These are phyloP conservation scores for Lecanicillium sp. DNA, from an alignment of 2,329 filamentous ascomycete genomes.

Conservation along the genomic window DNA sequence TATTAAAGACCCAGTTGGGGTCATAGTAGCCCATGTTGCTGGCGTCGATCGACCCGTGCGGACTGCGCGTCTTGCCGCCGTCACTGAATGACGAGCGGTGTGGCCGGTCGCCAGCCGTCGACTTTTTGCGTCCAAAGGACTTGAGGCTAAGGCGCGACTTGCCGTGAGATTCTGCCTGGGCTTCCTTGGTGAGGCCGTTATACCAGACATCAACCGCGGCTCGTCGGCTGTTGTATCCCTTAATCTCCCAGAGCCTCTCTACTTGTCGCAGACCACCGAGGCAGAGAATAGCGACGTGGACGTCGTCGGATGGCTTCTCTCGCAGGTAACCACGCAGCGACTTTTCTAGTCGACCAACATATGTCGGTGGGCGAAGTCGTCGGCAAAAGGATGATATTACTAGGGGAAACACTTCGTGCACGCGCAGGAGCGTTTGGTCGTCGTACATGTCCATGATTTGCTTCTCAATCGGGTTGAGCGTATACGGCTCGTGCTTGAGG, in stretches of 20 bases:
- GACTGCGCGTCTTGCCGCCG: slow-evolving; percentile 17
- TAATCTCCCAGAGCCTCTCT: slow-evolving; percentile 58
- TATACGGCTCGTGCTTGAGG: slow-evolving; percentile 45
- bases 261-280: slow-evolving; percentile 56
- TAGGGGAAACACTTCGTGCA: slow-evolving; percentile 58
- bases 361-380: slow-evolving; percentile 54
- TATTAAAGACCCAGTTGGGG: slow-evolving; percentile 44
- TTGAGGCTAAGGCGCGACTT: slow-evolving; percentile 47
- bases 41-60: slow-evolving; percentile 22
- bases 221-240: slow-evolving; percentile 54
- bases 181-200: slow-evolving; percentile 39
- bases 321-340: slow-evolving; percentile 56
- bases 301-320: slow-evolving; percentile 54
- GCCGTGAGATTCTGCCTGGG: slow-evolving; percentile 27
- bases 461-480: slow-evolving; percentile 53
- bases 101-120: slow-evolving; percentile 23
- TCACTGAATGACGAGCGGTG: slow-evolving; percentile 16
- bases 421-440: slow-evolving; percentile 51
- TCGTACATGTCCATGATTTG: slow-evolving; percentile 59
- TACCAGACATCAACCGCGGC: slow-evolving; percentile 55
- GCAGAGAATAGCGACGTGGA: slow-evolving; percentile 52
- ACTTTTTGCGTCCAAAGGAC: slow-evolving; percentile 51
- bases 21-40: slow-evolving; percentile 21
- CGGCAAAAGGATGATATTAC: slow-evolving; percentile 58
- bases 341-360: slow-evolving; percentile 54